A percentile compares a stretch with the other conserved stretches of the same genome.
Conservation (phyloP, 345 rosid genomes). For the Moricandia moricandioides region DNA sequence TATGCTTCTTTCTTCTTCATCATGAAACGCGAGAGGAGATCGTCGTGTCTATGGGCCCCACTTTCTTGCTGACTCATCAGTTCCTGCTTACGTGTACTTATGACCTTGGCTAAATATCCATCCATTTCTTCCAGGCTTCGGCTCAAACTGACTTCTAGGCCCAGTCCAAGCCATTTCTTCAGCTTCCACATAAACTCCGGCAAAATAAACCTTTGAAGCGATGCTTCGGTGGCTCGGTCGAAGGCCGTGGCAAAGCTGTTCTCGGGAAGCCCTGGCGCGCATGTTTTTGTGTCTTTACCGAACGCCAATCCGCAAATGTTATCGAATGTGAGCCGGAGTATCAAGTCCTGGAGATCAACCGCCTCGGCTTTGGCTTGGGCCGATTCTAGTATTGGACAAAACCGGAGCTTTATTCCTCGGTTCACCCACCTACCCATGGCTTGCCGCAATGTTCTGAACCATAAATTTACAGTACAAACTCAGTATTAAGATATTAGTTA, state of each 20-base stretch:
- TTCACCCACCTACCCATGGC: conserved; percentile 82
- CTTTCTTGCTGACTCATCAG: conserved; percentile 36
- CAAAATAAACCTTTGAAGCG: conserved; percentile 62
- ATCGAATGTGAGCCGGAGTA: conserved; percentile 76
- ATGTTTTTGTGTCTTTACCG: conserved; percentile 66
- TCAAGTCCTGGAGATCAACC: conserved; percentile 64
- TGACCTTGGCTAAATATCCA: conserved; percentile 54
- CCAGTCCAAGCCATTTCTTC: conserved; percentile 62
- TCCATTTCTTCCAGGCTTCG: conserved; percentile 57
- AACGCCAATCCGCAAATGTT: conserved; percentile 80
- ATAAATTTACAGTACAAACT: background rate
- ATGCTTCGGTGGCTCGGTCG: conserved; percentile 74
- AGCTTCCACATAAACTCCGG: conserved; percentile 64
- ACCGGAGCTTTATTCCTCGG: conserved; percentile 61
- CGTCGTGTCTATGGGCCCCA: conserved; percentile 37
- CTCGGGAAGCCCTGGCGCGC: conserved; percentile 53
- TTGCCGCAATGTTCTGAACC: conserved; percentile 43
- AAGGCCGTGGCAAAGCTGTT: conserved; percentile 65
- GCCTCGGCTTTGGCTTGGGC: conserved; percentile 46
- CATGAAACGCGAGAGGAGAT: conserved; percentile 69
- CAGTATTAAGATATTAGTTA: background rate
- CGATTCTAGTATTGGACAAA: conserved; percentile 58
- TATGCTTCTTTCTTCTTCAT: conserved; percentile 71
- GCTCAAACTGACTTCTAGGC: conserved; percentile 58
- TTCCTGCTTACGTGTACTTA: conserved; percentile 59